phyloP scores from a whole-genome alignment of 345 rosid species.

The Hibiscus syriacus region DNA sequence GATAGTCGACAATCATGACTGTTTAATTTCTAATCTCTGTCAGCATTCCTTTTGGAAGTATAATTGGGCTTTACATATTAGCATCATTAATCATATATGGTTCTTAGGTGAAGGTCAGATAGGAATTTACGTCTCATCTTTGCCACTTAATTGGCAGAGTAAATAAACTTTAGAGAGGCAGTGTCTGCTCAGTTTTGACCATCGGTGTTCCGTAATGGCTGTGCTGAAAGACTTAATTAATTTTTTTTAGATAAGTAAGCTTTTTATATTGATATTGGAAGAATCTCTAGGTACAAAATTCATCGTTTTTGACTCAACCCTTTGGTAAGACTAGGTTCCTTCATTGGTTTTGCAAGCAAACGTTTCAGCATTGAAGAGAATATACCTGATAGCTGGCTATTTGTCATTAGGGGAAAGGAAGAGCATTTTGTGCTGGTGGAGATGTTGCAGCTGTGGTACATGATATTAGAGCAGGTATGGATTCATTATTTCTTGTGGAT shows the following conservation, averaged over 20 bases:
- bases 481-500: not conserved
- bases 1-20: no score
- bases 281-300: no score
- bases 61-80: not conserved
- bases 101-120: not conserved
- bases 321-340: not conserved
- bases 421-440: conserved; percentile 81
- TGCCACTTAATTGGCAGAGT: not conserved
- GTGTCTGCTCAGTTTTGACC: not conserved
- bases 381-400: not conserved
- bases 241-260: no score
- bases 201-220: no score
- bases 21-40: no score
- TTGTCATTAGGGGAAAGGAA: conserved; percentile 56
- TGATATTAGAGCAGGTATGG: conserved; percentile 34
- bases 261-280: no score
- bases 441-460: conserved; percentile 58
- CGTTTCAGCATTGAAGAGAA: not conserved
- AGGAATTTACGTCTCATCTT: not conserved
- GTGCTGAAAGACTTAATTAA: no score
- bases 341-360: no score
- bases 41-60: no score
- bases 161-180: not conserved
- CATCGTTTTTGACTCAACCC: no score
- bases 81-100: not conserved